Percentiles rank a stretch among this genome's conserved stretches.
These are phyloP conservation scores for Guadua angustifolia DNA, from an alignment of 176 grass and related monocot species.

Conservation along the genomic window DNA sequence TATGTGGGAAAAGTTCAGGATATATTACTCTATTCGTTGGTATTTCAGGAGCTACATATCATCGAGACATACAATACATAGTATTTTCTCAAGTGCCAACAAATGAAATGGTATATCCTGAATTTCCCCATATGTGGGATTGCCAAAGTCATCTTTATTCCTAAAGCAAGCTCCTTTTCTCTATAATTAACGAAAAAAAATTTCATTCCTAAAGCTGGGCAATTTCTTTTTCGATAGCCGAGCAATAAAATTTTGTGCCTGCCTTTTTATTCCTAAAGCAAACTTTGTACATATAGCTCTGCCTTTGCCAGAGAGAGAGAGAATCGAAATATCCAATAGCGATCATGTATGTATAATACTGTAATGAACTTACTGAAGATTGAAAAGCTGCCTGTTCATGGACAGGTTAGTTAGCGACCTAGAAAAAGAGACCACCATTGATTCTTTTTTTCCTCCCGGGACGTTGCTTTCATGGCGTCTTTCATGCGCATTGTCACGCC, in stretches of 20 bases:
- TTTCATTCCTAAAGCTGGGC: background rate
- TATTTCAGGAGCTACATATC: too few relatives aligned
- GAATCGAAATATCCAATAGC: background rate
- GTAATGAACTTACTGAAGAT: background rate
- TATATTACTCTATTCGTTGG: too few relatives aligned
- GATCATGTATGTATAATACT: background rate
- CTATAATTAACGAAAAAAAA: background rate
- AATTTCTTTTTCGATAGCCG: too few relatives aligned
- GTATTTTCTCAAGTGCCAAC: too few relatives aligned
- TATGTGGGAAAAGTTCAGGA: too few relatives aligned
- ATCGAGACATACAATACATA: too few relatives aligned
- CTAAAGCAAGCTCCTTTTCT: background rate
- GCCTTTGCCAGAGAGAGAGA: too few relatives aligned
- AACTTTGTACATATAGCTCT: background rate
- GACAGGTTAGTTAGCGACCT: slow-evolving; percentile 8
- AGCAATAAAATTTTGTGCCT: too few relatives aligned
- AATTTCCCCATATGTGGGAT: background rate
- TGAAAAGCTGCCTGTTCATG: slow-evolving; percentile 5
- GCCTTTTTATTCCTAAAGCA: background rate
- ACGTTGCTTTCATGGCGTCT: background rate
- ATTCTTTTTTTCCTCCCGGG: background rate
- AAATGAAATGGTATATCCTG: too few relatives aligned
- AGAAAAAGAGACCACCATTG: background rate
- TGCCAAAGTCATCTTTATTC: background rate
- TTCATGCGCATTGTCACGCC: background rate